A percentile compares a stretch with the other conserved stretches of the same genome.
phyloP scores from a whole-genome alignment of 805 yeast genomes.

The Sugiyamaella chiloensis region DNA sequence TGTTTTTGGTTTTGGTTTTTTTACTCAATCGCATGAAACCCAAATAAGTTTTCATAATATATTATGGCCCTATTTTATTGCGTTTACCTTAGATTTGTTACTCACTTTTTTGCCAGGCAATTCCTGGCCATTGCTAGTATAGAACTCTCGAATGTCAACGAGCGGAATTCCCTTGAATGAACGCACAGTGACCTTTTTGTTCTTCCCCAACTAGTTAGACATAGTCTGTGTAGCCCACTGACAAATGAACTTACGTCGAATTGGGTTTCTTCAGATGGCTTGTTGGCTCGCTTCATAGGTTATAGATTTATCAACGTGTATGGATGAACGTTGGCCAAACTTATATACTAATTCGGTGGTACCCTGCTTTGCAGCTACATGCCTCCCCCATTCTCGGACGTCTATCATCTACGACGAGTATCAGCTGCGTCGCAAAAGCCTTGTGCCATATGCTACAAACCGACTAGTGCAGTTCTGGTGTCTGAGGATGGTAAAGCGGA shows the following conservation, averaged over 20 bases:
- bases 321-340: too few relatives aligned
- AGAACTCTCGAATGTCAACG: constrained; percentile 84
- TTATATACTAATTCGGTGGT: too few relatives aligned
- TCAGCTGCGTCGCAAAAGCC: constrained; percentile 45
- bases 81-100: too few relatives aligned
- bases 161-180: constrained; percentile 62
- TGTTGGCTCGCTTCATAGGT: too few relatives aligned
- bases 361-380: too few relatives aligned
- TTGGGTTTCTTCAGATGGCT: background rate
- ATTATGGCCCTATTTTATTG: too few relatives aligned
- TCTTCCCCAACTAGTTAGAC: constrained; percentile 45
- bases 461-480: constrained; percentile 48
- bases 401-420: constrained; percentile 45
- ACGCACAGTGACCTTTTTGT: constrained; percentile 70
- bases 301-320: too few relatives aligned
- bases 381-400: constrained; percentile 37
- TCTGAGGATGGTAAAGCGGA: constrained; percentile 45
- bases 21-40: too few relatives aligned
- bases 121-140: constrained; percentile 53
- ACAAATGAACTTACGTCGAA: constrained; percentile 4
- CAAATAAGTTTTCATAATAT: too few relatives aligned
- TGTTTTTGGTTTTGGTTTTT: too few relatives aligned
- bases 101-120: constrained; percentile 76
- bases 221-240: background rate
- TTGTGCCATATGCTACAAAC: constrained; percentile 53